phyloP scores from a whole-genome alignment of 1,284 basidiomycete genomes.

The Leccinum angustisporum region DNA sequence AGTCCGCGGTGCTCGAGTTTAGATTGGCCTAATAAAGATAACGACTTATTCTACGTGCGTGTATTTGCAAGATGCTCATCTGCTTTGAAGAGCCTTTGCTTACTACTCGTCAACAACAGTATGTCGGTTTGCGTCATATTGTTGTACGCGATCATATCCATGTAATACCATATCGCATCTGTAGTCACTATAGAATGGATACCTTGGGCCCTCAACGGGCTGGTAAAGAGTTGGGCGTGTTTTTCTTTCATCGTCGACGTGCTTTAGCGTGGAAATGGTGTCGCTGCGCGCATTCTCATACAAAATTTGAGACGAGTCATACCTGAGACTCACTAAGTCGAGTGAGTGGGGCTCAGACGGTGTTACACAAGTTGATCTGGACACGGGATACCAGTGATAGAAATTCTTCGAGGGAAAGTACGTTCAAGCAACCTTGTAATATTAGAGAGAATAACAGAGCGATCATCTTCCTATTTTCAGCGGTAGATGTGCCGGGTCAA shows the following conservation, averaged over 20 bases:
- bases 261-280: neutral
- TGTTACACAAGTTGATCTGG: neutral
- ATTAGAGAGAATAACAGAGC: neutral
- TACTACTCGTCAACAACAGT: neutral
- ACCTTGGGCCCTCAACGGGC: neutral
- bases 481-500: neutral
- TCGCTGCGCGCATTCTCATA: neutral
- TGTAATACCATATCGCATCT: neutral
- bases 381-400: neutral
- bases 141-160: neutral
- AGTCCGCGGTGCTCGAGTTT: conserved; percentile 29
- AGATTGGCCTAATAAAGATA: conserved; percentile 20
- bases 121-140: neutral
- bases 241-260: neutral
- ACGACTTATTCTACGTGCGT: conserved; percentile 46
- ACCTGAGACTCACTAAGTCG: neutral
- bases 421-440: neutral
- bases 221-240: neutral
- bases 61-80: neutral
- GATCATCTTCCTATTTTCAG: conserved; percentile 3
- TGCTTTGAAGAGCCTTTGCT: neutral
- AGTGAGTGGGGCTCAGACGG: neutral
- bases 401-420: neutral
- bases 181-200: neutral
- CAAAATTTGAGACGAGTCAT: neutral